Percentiles rank a stretch among this genome's conserved stretches.
phyloP scores from a whole-genome alignment of 192 early-diverging fungal genomes.

The Chytriomyces sp. region DNA sequence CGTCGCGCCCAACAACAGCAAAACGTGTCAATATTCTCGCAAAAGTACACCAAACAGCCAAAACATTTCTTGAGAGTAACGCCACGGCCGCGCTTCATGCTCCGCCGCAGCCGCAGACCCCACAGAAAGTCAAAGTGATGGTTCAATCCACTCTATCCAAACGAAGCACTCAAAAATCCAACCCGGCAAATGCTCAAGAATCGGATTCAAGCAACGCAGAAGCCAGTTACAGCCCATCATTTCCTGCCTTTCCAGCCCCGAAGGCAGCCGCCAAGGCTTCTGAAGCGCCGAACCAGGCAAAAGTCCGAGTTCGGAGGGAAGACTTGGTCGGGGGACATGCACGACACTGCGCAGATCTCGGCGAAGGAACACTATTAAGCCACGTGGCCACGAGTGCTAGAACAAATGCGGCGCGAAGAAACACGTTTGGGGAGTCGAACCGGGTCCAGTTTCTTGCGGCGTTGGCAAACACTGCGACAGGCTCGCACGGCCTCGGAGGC shows the following conservation, averaged over 20 bases:
- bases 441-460: background rate
- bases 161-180: background rate
- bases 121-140: background rate
- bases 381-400: background rate
- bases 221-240: background rate
- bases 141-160: background rate
- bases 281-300: background rate
- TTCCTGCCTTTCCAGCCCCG: background rate
- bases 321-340: background rate
- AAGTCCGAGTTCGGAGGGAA: background rate
- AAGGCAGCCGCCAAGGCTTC: background rate
- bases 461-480: background rate
- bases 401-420: background rate
- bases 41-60: background rate
- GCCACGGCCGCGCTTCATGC: background rate
- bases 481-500: background rate
- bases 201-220: background rate
- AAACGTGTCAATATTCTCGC: background rate
- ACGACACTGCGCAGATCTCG: background rate
- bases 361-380: background rate
- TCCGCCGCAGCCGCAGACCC: background rate
- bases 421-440: background rate
- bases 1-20: constrained; percentile 3
- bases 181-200: background rate
- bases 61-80: background rate